These are phyloP conservation scores for Paraglomus occultum DNA, from an alignment of 192 early-diverging fungal species.

Conservation along the genomic window DNA sequence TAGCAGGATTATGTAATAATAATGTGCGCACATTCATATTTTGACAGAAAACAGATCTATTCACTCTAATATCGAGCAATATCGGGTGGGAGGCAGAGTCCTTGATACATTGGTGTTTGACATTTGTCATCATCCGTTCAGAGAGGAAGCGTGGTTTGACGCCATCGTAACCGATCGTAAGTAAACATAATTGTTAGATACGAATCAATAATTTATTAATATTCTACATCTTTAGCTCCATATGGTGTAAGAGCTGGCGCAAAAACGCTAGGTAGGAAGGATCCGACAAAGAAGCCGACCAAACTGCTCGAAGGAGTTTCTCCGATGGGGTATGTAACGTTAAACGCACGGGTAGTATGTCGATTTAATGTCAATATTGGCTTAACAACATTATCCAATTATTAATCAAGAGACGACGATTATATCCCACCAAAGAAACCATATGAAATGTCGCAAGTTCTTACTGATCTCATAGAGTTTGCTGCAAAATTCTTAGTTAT, in stretches of 20 bases:
- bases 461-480: constrained; percentile 82
- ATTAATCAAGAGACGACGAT: constrained; percentile 44
- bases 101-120: constrained; percentile 85
- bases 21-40: background rate
- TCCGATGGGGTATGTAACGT: no score
- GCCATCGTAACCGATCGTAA: constrained; percentile 88
- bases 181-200: background rate
- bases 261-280: constrained; percentile 78
- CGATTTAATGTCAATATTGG: no score
- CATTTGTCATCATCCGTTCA: constrained; percentile 84
- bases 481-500: constrained; percentile 72
- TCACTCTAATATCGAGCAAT: constrained; percentile 82
- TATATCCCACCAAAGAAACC: constrained; percentile 90
- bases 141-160: constrained; percentile 66
- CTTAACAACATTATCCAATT: constrained; percentile 9
- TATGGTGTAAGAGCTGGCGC: constrained; percentile 98
- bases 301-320: constrained; percentile 14
- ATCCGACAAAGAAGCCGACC: constrained; percentile 42
- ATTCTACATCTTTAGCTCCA: constrained; percentile 54
- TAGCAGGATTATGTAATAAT: background rate
- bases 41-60: constrained; percentile 38
- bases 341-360: no score
- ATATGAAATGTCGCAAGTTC: constrained; percentile 92
- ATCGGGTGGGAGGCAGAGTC: constrained; percentile 67
- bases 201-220: background rate